Base-by-base conservation (phyloP, 768 basidiomycete genomes). In the Gloeostereum incarnatum region DNA sequence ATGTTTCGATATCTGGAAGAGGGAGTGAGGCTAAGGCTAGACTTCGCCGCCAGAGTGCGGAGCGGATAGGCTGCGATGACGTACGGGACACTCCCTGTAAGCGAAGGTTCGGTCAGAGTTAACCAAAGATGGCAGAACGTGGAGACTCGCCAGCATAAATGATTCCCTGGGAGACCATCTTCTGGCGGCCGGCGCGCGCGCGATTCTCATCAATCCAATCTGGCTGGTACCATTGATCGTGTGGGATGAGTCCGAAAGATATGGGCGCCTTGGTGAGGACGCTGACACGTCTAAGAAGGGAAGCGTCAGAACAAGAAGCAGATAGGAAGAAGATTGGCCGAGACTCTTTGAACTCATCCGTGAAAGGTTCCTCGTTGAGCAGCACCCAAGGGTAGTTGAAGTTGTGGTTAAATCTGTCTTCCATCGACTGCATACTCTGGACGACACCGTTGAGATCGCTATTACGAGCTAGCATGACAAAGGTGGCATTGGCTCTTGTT, bases 371-470 rank as follows among this genome's bases (percentile, higher is more conserved):
- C 36, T 92, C 88, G 54, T 92, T 91, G 26, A 93, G 66, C 49
- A 91, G 75, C n/a, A 85, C 75, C 62, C 81, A 91, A 6, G 86
- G 84, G 56, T 91, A 91, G 10, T 60, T 60, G 46, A 76, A 78
- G 44, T 73, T 66, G 44, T 65, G 68, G 63, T 97, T 97, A 61
- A 93, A 94, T 20, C 83, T 64, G 49, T 86, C 80, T 61, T 97
- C 92, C 58, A 81, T 65, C 42, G 75, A 72, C 45, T 72, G 71
- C 43, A 83, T 75, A 41, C 73, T 77, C 21, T 69, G 60, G 21
- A 74, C 52, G 23, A 72, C 71, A 18, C 69, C 69, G 22, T 54
- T 45, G n/a, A 78, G 51, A 40, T 78, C 75, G 16, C 53, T 61
- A 50, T 78, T 77, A 9, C 73, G 55, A 35, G 68, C 73, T 18